These are phyloP conservation scores for Retiboletus flavoniger DNA, from an alignment of 1,284 basidiomycete species.

Conservation along the genomic window DNA sequence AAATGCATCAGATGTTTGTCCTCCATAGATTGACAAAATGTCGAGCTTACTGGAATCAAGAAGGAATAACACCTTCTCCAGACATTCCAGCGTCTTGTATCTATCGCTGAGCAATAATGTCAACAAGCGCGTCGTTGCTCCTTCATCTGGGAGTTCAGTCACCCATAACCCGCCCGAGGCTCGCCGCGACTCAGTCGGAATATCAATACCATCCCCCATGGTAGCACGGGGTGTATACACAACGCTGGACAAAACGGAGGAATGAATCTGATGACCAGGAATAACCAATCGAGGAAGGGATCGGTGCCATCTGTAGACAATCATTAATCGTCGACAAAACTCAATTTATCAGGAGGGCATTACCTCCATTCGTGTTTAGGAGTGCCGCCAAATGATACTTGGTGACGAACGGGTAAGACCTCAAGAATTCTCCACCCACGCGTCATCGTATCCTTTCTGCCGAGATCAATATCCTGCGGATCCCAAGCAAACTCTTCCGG, in stretches of 20 bases:
- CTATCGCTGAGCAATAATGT: no score
- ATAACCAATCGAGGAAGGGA: slow-evolving; percentile 11
- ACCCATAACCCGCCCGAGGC: background rate
- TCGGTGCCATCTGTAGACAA: slow-evolving; percentile 9
- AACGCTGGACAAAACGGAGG: slow-evolving; percentile 4
- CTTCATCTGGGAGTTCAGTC: background rate
- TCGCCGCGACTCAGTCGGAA: background rate
- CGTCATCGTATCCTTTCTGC: slow-evolving; percentile 5
- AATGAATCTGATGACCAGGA: slow-evolving; percentile 18
- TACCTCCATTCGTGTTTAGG: slow-evolving; percentile 9
- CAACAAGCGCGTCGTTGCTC: background rate
- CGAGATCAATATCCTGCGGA: slow-evolving; percentile 12
- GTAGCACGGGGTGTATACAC: slow-evolving; percentile 15
- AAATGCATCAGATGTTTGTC: background rate
- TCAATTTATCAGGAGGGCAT: background rate
- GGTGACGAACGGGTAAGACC: slow-evolving; percentile 14
- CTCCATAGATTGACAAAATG: background rate
- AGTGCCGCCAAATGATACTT: background rate
- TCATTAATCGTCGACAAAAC: background rate
- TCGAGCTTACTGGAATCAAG: slow-evolving; percentile 4
- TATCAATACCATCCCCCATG: background rate
- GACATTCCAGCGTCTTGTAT: background rate
- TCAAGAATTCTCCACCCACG: slow-evolving; percentile 13
- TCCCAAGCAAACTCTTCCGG: background rate
- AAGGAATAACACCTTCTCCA: slow-evolving; percentile 3